Percentiles rank a stretch among this genome's conserved stretches.
phyloP scores from a whole-genome alignment of 257 asterid species.

The Fraxinus cuspidata region DNA sequence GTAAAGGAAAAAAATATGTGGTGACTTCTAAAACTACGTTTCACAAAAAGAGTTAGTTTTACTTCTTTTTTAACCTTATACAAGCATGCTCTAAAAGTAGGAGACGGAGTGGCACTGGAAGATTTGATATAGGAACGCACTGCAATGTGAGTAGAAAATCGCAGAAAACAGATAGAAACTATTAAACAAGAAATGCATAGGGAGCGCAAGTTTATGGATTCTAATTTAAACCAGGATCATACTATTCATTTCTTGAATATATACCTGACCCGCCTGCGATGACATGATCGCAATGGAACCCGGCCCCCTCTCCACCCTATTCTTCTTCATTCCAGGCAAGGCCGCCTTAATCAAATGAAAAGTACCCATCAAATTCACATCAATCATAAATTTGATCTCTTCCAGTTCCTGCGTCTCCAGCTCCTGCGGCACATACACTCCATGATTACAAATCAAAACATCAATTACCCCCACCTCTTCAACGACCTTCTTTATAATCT shows the following conservation, averaged over 20 bases:
- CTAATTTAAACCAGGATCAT: slow-evolving; percentile 2
- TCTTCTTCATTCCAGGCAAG: slow-evolving; percentile 85
- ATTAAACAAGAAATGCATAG: neutral
- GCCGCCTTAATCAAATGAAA: slow-evolving; percentile 92
- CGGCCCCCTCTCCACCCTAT: slow-evolving; percentile 61
- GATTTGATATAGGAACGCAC: neutral
- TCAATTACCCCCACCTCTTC: slow-evolving; percentile 79
- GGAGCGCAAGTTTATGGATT: neutral
- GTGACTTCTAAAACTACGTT: neutral
- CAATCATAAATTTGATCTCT: slow-evolving; percentile 81
- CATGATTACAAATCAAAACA: slow-evolving; percentile 87
- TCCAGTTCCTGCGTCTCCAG: slow-evolving; percentile 69
- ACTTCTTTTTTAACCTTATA: neutral
- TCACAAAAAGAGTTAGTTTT: neutral
- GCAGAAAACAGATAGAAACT: neutral
- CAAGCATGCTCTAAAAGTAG: neutral
- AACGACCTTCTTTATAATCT: slow-evolving; percentile 55
- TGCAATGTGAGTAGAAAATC: neutral
- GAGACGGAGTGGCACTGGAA: neutral
- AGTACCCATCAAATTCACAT: slow-evolving; percentile 81
- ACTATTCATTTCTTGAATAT: neutral
- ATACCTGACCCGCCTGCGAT: slow-evolving; percentile 98
- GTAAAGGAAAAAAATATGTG: neutral
- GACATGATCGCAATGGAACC: slow-evolving; percentile 89
- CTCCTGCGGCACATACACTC: slow-evolving; percentile 75